These are phyloP conservation scores for Penicillium verrucosum DNA, from an alignment of 2,329 filamentous ascomycete species.

Conservation along the genomic window DNA sequence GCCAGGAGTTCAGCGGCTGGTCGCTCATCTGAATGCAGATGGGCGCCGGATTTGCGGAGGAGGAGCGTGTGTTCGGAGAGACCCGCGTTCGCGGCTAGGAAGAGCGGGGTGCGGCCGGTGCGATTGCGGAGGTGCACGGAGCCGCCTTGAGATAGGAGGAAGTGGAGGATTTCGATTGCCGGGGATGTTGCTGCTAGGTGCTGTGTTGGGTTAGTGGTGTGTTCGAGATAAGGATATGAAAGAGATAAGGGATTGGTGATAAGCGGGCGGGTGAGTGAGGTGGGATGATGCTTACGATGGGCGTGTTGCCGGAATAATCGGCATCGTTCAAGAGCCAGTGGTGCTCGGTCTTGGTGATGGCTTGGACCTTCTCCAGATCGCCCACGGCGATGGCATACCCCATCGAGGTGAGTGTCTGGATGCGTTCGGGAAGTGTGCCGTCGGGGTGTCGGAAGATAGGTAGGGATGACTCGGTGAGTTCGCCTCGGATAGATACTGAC, in stretches of 20 bases:
- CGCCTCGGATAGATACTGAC: conserved; percentile 72
- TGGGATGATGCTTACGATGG: conserved; percentile 35
- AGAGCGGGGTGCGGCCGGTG: conserved; percentile 57
- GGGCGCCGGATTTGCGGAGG: conserved; percentile 55
- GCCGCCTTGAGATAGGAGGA: conserved; percentile 55
- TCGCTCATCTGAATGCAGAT: conserved; percentile 58
- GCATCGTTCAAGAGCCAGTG: conserved; percentile 67
- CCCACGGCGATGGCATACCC: conserved; percentile 76
- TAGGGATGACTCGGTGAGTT: conserved; percentile 72
- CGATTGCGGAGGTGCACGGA: conserved; percentile 60
- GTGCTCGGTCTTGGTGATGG: conserved; percentile 66
- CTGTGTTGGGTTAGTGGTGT: conserved; percentile 18
- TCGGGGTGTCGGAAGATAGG: conserved; percentile 75
- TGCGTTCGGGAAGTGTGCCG: conserved; percentile 54
- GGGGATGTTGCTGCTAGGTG: conserved; percentile 58
- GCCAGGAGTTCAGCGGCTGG: conserved; percentile 51
- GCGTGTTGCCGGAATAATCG: conserved; percentile 79
- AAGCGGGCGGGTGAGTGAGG: neutral
- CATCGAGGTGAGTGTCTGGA: conserved; percentile 69
- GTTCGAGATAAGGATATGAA: neutral
- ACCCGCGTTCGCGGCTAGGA: conserved; percentile 57
- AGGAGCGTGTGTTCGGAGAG: conserved; percentile 53
- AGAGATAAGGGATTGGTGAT: neutral
- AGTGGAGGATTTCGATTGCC: conserved; percentile 53
- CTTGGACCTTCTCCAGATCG: conserved; percentile 62